Conservation (phyloP, 129 eudicot genomes). For the Ambrosia trifida region DNA sequence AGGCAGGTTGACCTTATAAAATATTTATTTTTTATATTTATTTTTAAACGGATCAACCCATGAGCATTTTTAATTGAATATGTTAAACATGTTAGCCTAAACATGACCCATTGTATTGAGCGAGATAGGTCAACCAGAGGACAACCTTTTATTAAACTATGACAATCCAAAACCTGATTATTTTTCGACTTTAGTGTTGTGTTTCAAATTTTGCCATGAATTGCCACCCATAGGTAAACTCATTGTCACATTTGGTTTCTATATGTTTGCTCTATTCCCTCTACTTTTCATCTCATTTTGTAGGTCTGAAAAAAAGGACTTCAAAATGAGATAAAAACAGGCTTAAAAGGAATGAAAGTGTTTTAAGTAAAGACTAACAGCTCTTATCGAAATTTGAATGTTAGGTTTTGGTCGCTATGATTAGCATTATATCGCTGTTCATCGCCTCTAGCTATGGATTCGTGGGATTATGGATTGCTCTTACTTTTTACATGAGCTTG, state of each 20-base stretch:
- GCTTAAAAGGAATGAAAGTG: not conserved
- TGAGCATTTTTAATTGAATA: not conserved
- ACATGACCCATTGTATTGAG: not conserved
- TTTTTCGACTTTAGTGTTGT: not conserved
- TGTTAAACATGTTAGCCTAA: not conserved
- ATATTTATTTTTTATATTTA: not conserved
- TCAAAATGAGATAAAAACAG: not conserved
- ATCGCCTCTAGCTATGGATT: conserved; percentile 58
- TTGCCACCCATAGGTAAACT: not conserved
- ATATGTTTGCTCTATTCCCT: not conserved
- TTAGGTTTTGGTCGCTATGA: conserved; percentile 68
- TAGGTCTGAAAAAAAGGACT: not conserved
- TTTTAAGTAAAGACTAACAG: not conserved
- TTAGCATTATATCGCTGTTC: conserved; percentile 57
- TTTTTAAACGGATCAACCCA: not conserved
- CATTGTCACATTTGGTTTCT: not conserved
- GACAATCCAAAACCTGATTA: too few relatives aligned
- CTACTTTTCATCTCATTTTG: not conserved
- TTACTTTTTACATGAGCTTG: conserved; percentile 79
- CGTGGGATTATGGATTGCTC: conserved; percentile 75
- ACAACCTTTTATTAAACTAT: too few relatives aligned
- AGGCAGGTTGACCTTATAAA: not conserved
- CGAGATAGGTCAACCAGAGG: not conserved
- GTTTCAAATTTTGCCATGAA: not conserved
- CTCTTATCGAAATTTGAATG: not conserved